A percentile compares a stretch with the other conserved stretches of the same genome.
Evolutionary conservation across 2,329 filamentous ascomycete species (phyloP).

Genomic region (Microdochium bolleyi): DNA sequence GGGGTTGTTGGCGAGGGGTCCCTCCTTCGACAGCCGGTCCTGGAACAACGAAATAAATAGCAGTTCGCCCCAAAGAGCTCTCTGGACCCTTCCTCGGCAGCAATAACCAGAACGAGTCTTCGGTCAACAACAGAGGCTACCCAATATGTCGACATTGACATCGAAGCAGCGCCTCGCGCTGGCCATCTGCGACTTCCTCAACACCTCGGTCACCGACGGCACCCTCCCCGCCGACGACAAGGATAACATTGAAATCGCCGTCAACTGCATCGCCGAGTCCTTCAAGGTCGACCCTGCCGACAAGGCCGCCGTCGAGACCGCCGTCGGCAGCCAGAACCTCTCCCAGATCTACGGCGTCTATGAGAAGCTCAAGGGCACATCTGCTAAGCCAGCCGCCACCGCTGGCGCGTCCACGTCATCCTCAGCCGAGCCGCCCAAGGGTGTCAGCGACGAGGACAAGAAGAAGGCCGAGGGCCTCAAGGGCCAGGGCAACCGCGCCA

Average conservation of each 20-base stretch:
- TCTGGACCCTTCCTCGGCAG: background rate
- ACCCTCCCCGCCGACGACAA: constrained; percentile 81
- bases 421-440: constrained; percentile 16
- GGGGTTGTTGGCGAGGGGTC: background rate
- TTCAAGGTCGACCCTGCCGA: constrained; percentile 91
- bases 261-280: constrained; percentile 88
- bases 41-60: background rate
- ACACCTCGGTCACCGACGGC: constrained; percentile 76
- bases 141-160: background rate
- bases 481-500: constrained; percentile 84
- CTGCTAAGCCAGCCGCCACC: constrained; percentile 32
- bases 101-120: background rate
- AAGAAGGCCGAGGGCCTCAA: constrained; percentile 84
- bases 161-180: constrained; percentile 84
- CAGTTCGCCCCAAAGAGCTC: background rate
- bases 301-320: constrained; percentile 62
- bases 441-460: constrained; percentile 51
- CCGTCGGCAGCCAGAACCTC: constrained; percentile 80
- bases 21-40: background rate
- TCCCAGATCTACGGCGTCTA: constrained; percentile 91
- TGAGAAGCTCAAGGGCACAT: constrained; percentile 74
- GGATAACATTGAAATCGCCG: constrained; percentile 89
- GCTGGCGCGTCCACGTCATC: constrained; percentile 18
- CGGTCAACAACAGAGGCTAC: background rate
- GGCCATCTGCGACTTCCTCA: constrained; percentile 93